Percentiles rank a stretch among this genome's conserved stretches.
These are phyloP conservation scores for Cercophora samala DNA, from an alignment of 495 filamentous ascomycete species.

Conservation along the genomic window DNA sequence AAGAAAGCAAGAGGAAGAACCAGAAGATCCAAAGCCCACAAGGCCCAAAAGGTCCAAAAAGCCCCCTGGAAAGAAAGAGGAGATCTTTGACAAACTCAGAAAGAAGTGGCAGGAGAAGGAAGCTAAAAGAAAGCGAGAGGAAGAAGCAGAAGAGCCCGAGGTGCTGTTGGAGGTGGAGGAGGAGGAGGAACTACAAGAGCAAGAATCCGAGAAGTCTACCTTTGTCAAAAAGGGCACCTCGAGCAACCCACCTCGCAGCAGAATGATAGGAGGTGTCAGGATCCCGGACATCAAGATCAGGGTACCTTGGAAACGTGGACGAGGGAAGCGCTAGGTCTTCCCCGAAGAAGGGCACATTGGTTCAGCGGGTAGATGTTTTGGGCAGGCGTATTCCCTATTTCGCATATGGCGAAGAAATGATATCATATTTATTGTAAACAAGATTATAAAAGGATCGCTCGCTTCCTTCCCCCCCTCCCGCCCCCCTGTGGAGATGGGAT, in stretches of 20 bases:
- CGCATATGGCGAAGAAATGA: background rate
- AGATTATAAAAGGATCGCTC: slow-evolving; percentile 1
- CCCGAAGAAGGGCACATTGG: background rate
- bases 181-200: too few species aligned
- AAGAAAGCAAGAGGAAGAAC: background rate
- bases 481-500: too few species aligned
- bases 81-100: background rate
- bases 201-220: too few species aligned
- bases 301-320: background rate
- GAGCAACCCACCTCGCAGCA: background rate
- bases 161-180: too few species aligned
- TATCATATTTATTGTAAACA: background rate
- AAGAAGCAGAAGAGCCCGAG: background rate
- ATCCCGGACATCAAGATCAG: too few species aligned
- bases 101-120: background rate
- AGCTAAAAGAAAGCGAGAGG: background rate
- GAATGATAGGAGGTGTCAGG: background rate
- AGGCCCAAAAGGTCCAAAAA: background rate
- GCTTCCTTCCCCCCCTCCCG: background rate
- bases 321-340: background rate
- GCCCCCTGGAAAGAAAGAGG: background rate
- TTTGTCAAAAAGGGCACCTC: background rate
- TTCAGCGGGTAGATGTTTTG: background rate
- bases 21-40: background rate
- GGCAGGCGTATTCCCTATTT: background rate